Evolutionary conservation across 768 basidiomycete species (phyloP), one percentile per base, ranked within the genome.

Genomic region (Butyriboletus loyo): DNA sequence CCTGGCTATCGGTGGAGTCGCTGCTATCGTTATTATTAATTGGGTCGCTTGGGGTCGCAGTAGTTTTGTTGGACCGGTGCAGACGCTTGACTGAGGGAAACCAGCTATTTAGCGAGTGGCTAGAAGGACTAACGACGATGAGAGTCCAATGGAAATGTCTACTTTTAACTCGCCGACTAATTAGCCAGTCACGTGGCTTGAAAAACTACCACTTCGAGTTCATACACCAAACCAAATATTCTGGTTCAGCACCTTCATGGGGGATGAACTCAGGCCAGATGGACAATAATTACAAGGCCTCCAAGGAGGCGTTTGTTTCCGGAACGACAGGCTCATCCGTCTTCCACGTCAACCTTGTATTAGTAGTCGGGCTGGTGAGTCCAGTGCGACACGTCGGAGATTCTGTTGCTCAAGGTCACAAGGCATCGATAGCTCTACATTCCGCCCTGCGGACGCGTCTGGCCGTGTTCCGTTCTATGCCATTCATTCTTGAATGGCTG

Each of bases 251-350:
- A 21, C n/a, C 11, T 39, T 35, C 21, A 31, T 36, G 31, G 21
- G n/a, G 28, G 13, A 40, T 39, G 35, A 27, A 19, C 19, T n/a
- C 43, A 39, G n/a, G 14, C 14, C 43, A 52, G 25, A 67, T 62
- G 67, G 49, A 53, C 49, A 15, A 43, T 35, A 22, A 53, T 41
- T 95, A 95, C 78, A 93, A 91, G 67, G 58, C 75, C 8, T 82
- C 78, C 9, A 96, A 96, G 69, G 89, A 92, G 72, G 82, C 80
- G 0, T 96, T 94, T 62, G 86, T 92, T 35, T 84, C 89, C 7
- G 81, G 83, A 35, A 81, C 77, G 69, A 77, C 77, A 1, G 93
- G 93, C 2, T 87, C 87, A 0, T 80, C 84, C 3, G 74, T 94
- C 4, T 65, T 65, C 2, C 83, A 86, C 61, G 75, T 94, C 59